Conservation (phyloP, 2,329 filamentous ascomycete genomes). For the Microsporum ferrugineum region DNA sequence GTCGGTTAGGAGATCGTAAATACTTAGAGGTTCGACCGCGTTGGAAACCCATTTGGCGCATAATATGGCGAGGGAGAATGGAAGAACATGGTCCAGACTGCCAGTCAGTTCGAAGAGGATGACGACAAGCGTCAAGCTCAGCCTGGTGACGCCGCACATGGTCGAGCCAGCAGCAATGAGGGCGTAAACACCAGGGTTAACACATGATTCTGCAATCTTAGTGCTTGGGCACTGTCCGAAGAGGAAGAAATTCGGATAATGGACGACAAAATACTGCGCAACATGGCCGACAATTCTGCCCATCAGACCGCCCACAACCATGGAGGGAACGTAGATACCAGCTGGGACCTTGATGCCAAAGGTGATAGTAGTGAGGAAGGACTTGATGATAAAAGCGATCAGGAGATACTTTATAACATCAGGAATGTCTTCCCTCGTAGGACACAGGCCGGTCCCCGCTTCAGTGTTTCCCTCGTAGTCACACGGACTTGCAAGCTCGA, state of each 20-base stretch:
- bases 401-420: constrained; percentile 59
- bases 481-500: constrained; percentile 84
- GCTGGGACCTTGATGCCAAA: constrained; percentile 96
- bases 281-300: constrained; percentile 78
- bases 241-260: constrained; percentile 57
- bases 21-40: constrained; percentile 83
- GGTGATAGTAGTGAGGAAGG: constrained; percentile 73
- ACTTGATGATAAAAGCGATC: constrained; percentile 78
- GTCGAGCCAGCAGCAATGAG: constrained; percentile 89
- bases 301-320: constrained; percentile 92
- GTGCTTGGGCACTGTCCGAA: constrained; percentile 63
- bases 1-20: constrained; percentile 90
- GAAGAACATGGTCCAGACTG: constrained; percentile 85
- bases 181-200: constrained; percentile 94
- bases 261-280: constrained; percentile 69
- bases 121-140: constrained; percentile 87
- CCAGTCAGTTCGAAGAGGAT: constrained; percentile 95
- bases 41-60: constrained; percentile 98
- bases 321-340: constrained; percentile 95
- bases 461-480: constrained; percentile 50
- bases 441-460: constrained; percentile 67
- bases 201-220: constrained; percentile 63
- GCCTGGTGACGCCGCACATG: constrained; percentile 91
- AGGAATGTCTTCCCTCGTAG: constrained; percentile 64
- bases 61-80: constrained; percentile 82